phyloP scores from a whole-genome alignment of 257 asterid genomes.

The Galeopsis tetrahit region DNA sequence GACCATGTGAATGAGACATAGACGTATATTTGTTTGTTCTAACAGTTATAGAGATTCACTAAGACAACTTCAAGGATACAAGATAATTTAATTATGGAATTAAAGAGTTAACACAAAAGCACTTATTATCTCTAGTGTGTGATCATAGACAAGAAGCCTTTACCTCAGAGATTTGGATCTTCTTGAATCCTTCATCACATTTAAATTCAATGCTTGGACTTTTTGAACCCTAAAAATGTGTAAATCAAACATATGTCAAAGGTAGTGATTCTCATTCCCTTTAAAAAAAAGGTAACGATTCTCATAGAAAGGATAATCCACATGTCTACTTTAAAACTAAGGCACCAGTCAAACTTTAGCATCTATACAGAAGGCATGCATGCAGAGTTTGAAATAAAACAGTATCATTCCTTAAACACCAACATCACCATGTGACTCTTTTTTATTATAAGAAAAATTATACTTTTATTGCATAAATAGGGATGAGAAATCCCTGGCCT shows the following conservation, averaged over 20 bases:
- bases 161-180: conserved; percentile 79
- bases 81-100: conserved; percentile 7
- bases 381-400: neutral
- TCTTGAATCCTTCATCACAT: conserved; percentile 63
- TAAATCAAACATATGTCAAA: conserved; percentile 35
- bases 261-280: neutral
- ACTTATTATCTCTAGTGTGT: conserved; percentile 10
- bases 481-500: too few species aligned
- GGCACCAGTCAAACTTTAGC: conserved; percentile 22
- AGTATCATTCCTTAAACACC: conserved; percentile 19
- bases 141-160: conserved; percentile 36
- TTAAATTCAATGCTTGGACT: conserved; percentile 69
- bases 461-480: too few species aligned
- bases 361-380: neutral
- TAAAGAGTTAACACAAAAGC: conserved; percentile 8
- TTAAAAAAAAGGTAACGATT: neutral
- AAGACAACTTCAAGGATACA: neutral
- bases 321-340: conserved; percentile 20
- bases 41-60: neutral
- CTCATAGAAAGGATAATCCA: conserved; percentile 10
- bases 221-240: conserved; percentile 58
- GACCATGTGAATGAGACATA: conserved; percentile 3
- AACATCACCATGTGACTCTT: conserved; percentile 17
- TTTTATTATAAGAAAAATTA: too few species aligned
- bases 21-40: conserved; percentile 3